phyloP scores from a whole-genome alignment of 2,329 filamentous ascomycete species.

The Chrysosporium queenslandicum region DNA sequence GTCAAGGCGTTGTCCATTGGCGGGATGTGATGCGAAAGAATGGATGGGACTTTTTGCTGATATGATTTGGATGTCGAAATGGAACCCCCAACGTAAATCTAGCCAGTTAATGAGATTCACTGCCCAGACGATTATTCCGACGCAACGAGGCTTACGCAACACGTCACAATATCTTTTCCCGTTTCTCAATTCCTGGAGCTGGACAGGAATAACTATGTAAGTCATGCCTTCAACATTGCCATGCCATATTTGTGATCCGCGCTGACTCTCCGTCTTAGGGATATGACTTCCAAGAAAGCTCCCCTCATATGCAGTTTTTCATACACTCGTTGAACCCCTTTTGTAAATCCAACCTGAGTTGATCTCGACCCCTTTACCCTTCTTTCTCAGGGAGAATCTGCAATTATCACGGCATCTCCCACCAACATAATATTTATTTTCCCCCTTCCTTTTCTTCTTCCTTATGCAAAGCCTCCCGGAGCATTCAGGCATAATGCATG shows the following conservation, averaged over 20 bases:
- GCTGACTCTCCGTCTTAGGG: not conserved
- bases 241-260: not conserved
- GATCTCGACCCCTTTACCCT: not conserved
- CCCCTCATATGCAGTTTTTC: not conserved
- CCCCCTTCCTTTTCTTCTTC: not conserved
- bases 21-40: slow-evolving; percentile 83
- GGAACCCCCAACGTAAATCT: too few species aligned
- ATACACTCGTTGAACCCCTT: not conserved
- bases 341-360: not conserved
- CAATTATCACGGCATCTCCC: not conserved
- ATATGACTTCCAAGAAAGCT: not conserved
- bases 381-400: not conserved
- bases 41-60: slow-evolving; percentile 82
- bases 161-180: not conserved
- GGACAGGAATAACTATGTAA: not conserved
- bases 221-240: not conserved
- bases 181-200: not conserved
- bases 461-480: not conserved
- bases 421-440: not conserved
- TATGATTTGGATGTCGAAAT: slow-evolving; percentile 44
- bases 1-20: slow-evolving; percentile 57
- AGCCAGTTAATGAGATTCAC: not conserved
- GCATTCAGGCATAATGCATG: slow-evolving; percentile 1
- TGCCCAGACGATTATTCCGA: too few species aligned
- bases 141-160: not conserved